A percentile compares a stretch with the other conserved stretches of the same genome.
These are phyloP conservation scores for Aspergillus awamori DNA, from an alignment of 2,329 filamentous ascomycete genomes.

Conservation along the genomic window DNA sequence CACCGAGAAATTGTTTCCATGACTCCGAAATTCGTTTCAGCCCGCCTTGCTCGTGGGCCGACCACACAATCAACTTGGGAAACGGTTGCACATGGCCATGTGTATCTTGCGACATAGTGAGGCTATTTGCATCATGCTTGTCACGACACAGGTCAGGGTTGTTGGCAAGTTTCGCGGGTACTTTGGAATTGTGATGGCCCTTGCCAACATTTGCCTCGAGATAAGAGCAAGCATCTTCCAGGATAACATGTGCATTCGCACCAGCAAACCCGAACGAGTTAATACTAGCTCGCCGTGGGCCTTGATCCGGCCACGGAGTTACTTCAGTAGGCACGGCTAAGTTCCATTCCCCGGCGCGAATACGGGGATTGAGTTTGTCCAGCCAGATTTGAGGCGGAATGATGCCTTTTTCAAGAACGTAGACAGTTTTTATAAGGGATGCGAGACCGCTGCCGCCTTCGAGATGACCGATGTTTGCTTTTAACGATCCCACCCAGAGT, in stretches of 20 bases:
- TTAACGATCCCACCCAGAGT: slow-evolving; percentile 19
- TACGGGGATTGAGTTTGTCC: slow-evolving; percentile 16
- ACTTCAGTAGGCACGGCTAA: slow-evolving; percentile 11
- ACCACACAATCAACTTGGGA: slow-evolving; percentile 12
- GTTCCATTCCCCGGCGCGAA: slow-evolving; percentile 12
- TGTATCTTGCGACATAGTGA: too few relatives aligned
- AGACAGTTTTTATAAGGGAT: slow-evolving; percentile 23
- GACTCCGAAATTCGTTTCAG: background rate
- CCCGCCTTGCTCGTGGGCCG: background rate
- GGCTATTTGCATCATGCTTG: too few relatives aligned
- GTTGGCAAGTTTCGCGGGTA: too few relatives aligned
- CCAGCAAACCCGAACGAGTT: slow-evolving; percentile 45
- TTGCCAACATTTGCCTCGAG: background rate
- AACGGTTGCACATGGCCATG: background rate
- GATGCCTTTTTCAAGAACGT: slow-evolving; percentile 13
- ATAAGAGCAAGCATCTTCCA: slow-evolving; percentile 32
- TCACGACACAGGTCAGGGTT: too few relatives aligned
- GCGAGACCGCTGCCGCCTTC: slow-evolving; percentile 26
- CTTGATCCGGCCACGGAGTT: slow-evolving; percentile 32
- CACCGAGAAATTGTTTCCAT: background rate
- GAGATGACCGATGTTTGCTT: slow-evolving; percentile 20
- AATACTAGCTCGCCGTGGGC: slow-evolving; percentile 31
- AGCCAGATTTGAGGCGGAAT: slow-evolving; percentile 11
- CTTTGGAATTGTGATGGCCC: background rate
- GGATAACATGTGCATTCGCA: slow-evolving; percentile 36